phyloP scores from a whole-genome alignment of 2,329 filamentous ascomycete genomes.

The Nemania sp. region DNA sequence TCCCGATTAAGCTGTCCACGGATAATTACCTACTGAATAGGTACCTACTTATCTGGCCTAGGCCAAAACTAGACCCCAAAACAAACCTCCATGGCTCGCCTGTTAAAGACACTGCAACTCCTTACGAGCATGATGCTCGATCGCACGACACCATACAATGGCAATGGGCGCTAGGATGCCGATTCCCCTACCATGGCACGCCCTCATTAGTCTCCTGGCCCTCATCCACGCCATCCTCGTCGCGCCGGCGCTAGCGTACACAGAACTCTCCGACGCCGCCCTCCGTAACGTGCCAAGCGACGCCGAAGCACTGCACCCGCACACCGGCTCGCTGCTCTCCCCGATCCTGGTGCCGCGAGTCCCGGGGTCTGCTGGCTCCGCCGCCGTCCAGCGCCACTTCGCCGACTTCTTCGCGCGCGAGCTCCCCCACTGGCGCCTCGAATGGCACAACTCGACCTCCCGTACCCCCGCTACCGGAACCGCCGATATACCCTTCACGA shows the following conservation, averaged over 20 bases:
- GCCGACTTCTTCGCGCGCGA: constrained; percentile 80
- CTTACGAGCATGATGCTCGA: constrained; percentile 18
- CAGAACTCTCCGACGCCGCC: constrained; percentile 77
- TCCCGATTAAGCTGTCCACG: not conserved
- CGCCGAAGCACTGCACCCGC: constrained; percentile 81
- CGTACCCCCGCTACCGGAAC: constrained; percentile 81
- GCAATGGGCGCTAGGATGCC: constrained; percentile 29
- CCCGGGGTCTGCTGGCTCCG: constrained; percentile 83
- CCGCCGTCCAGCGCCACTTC: constrained; percentile 82
- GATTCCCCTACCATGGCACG: constrained; percentile 10
- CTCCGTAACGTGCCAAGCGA: constrained; percentile 78
- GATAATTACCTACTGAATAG: not conserved
- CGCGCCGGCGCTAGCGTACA: constrained; percentile 53
- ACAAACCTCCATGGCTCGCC: not conserved
- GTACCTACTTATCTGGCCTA: too few species aligned
- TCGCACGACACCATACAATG: constrained; percentile 4
- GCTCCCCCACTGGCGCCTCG: constrained; percentile 82
- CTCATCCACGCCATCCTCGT: constrained; percentile 34
- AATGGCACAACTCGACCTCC: constrained; percentile 90
- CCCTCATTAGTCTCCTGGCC: constrained; percentile 14
- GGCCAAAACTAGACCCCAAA: not conserved
- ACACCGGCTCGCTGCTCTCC: constrained; percentile 79
- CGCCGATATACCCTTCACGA: constrained; percentile 82
- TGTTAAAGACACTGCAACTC: too few species aligned
- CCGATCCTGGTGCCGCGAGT: constrained; percentile 91